Evolutionary conservation across 768 basidiomycete genomes (phyloP).

Genomic region (Kwoniella botswanensis): DNA sequence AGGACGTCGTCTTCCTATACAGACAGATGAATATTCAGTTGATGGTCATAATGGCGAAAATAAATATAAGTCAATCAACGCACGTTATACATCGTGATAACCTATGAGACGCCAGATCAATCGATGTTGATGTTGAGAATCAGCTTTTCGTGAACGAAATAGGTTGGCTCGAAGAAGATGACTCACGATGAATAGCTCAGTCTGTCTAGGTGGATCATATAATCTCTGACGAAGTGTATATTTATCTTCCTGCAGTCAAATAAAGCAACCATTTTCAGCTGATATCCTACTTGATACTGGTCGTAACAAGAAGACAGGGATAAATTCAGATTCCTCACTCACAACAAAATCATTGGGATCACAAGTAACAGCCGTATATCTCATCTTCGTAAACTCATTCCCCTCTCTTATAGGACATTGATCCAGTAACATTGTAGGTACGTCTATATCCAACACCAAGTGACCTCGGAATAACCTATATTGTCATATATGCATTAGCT

Average conservation of each 20-base stretch:
- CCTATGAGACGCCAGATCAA: conserved; percentile 21
- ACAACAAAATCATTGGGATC: conserved; percentile 89
- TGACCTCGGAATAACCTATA: conserved; percentile 81
- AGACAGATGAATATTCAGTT: neutral
- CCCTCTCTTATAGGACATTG: conserved; percentile 78
- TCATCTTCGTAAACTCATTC: conserved; percentile 88
- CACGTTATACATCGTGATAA: conserved; percentile 96
- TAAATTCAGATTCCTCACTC: conserved; percentile 6
- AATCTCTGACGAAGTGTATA: conserved; percentile 86
- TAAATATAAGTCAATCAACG: conserved; percentile 57
- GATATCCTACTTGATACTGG: neutral
- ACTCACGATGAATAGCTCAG: conserved; percentile 80
- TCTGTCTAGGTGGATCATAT: conserved; percentile 75
- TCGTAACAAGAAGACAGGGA: neutral
- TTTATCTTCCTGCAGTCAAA: conserved; percentile 62
- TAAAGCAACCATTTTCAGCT: neutral
- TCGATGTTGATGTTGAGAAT: too few species aligned
- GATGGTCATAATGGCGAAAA: neutral
- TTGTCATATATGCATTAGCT: neutral
- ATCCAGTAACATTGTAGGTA: conserved; percentile 83
- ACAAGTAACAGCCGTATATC: conserved; percentile 93
- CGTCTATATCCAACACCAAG: conserved; percentile 79
- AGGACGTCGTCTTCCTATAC: conserved; percentile 75
- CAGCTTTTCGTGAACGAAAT: too few species aligned
- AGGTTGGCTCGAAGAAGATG: too few species aligned